Evolutionary conservation across 1,284 basidiomycete genomes (phyloP).

Genomic region (Chalciporus sp.): DNA sequence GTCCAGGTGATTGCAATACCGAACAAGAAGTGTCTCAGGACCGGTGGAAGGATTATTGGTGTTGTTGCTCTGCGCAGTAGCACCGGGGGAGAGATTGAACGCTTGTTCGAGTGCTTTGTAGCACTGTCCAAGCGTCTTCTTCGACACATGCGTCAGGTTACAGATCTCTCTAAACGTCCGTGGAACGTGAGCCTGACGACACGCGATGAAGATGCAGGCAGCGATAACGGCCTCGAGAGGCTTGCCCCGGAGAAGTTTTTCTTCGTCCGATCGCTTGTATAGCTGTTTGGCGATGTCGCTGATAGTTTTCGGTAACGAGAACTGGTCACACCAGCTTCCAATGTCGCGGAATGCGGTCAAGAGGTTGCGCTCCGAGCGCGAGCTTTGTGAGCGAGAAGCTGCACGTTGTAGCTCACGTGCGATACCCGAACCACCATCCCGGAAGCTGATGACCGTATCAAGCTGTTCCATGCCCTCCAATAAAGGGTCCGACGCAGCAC

Average conservation of each 20-base stretch:
- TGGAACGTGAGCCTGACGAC: slow-evolving; percentile 90
- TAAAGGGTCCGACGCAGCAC: slow-evolving; percentile 91
- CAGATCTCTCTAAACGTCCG: slow-evolving; percentile 97
- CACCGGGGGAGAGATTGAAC: slow-evolving; percentile 84
- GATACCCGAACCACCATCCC: slow-evolving; percentile 92
- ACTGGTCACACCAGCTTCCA: slow-evolving; percentile 91
- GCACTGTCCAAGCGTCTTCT: slow-evolving; percentile 94
- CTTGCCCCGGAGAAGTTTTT: slow-evolving; percentile 91
- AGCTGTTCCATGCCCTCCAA: slow-evolving; percentile 94
- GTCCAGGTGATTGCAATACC: slow-evolving; percentile 93
- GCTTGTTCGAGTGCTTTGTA: slow-evolving; percentile 93
- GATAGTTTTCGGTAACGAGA: slow-evolving; percentile 92
- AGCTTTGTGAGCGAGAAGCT: slow-evolving; percentile 74
- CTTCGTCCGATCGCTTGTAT: slow-evolving; percentile 96
- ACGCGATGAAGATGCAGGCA: slow-evolving; percentile 98
- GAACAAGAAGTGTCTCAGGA: slow-evolving; percentile 87
- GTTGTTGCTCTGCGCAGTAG: slow-evolving; percentile 48
- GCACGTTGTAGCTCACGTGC: slow-evolving; percentile 93
- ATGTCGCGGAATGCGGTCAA: slow-evolving; percentile 91
- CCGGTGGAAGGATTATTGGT: slow-evolving; percentile 51
- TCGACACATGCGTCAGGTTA: slow-evolving; percentile 89
- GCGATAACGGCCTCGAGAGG: slow-evolving; percentile 93
- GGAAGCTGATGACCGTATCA: slow-evolving; percentile 93
- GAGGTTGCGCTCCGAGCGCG: slow-evolving; percentile 83
- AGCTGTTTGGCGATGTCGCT: slow-evolving; percentile 96